phyloP scores from a whole-genome alignment of 768 basidiomycete species.

The Filobasidium floriforme region DNA sequence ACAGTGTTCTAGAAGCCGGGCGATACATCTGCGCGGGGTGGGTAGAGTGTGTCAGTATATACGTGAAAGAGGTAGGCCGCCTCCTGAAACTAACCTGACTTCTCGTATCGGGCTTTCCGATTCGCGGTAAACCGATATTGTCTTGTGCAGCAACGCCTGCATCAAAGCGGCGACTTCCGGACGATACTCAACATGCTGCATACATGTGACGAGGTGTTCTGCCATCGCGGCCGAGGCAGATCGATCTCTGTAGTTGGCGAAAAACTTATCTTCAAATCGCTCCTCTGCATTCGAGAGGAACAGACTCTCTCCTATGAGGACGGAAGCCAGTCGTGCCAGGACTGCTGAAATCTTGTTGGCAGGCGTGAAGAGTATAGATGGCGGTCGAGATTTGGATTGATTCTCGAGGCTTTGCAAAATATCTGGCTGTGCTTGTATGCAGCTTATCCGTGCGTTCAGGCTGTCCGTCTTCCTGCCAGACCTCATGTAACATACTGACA shows the following conservation, averaged over 20 bases:
- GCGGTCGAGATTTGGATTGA: constrained; percentile 1
- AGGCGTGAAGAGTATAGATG: background rate
- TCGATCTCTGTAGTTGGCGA: background rate
- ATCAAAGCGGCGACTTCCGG: constrained; percentile 21
- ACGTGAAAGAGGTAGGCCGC: too few species aligned
- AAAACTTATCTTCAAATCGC: background rate
- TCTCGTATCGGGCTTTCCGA: constrained; percentile 27
- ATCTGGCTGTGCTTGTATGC: background rate
- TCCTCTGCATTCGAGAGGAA: background rate
- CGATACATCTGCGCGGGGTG: constrained; percentile 46
- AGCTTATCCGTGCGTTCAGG: background rate
- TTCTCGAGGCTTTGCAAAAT: background rate
- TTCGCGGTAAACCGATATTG: constrained; percentile 23
- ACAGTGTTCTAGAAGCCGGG: constrained; percentile 47
- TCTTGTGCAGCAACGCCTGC: constrained; percentile 19
- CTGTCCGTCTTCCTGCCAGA: constrained; percentile 66
- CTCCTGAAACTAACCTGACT: constrained; percentile 14
- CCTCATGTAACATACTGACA: constrained; percentile 70
- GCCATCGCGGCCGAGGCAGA: constrained; percentile 26
- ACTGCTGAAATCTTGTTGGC: background rate
- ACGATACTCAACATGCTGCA: constrained; percentile 27
- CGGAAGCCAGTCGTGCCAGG: constrained; percentile 15
- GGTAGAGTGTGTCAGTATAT: constrained; percentile 44
- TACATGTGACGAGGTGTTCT: constrained; percentile 35
- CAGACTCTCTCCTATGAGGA: constrained; percentile 16